Base-by-base conservation (phyloP, 140 eudicot species). In the Stevia rebaudiana region DNA sequence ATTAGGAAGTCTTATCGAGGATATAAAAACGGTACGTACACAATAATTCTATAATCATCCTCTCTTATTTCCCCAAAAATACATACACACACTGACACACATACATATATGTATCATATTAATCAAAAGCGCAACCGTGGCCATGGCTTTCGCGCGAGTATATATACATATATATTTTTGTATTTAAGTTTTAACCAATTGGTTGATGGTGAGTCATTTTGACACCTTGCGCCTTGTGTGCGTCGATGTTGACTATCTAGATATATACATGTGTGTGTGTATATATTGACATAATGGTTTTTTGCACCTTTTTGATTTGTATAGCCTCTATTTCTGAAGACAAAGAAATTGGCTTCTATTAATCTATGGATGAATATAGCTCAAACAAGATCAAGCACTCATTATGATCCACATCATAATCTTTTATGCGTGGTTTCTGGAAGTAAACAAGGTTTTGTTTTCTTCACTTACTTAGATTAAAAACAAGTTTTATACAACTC, bases 341-440 rank as follows among this genome's bases (percentile, higher is more conserved):
- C 78, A 23, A 85, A 88, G 74, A 61, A 33, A 5, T 17, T 87
- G 73, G 65, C 86, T 61, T 81, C 98, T 67, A 71, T 85, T 31
- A 88, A 92, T 68, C 69, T 92, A 80, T 92, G 98, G 98, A 92
- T 92, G 96, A 92, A 83, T 70, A 80, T 77, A 33, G 80, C 82
- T 63, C 72, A 60, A 43, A 67, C 84, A 69, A 83, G 94, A 76
- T 92, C 96, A 46, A 92, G 96, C 69, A 87, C 96, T 54, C 98
- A 92, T 73, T 92, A 92, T 63, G 98, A 92, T 85, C 98, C 98
- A 52, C 95, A 87, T 81, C 98, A 92, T 65, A 92, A 92, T 63
- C 81, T 92, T 65, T 76, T 92, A 47, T 92, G 98, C 53, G 70
- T 92, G 54, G 79, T 92, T 36, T 65, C 95, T 18, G 98, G 98